Evolutionary conservation across 805 yeast genomes (phyloP).

Genomic region (Metschnikowia shivogae): DNA sequence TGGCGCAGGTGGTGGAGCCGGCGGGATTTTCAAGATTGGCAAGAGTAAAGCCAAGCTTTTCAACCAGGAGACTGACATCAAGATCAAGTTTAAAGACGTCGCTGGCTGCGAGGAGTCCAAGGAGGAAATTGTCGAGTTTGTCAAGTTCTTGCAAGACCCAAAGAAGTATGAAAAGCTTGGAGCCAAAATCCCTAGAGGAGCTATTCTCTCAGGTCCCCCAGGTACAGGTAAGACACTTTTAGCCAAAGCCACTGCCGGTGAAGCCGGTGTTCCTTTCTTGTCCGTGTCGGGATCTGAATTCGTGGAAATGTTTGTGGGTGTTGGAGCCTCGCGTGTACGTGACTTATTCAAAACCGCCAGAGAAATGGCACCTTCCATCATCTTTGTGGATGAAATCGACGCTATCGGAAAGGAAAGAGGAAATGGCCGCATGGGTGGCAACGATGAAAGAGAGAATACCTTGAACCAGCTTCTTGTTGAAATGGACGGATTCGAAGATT

Average conservation of each 20-base stretch:
- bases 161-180: slow-evolving; percentile 87
- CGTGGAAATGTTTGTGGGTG: slow-evolving; percentile 99
- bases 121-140: slow-evolving; percentile 97
- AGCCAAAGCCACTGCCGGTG: slow-evolving; percentile 99
- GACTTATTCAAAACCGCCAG: slow-evolving; percentile 91
- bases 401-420: slow-evolving; percentile 94
- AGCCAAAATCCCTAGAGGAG: slow-evolving; percentile 98
- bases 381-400: slow-evolving; percentile 98
- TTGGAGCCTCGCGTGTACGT: slow-evolving; percentile 97
- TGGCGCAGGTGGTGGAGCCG: slow-evolving; percentile 61
- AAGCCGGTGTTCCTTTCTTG: slow-evolving; percentile 95
- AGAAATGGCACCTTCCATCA: slow-evolving; percentile 89
- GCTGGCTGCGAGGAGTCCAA: slow-evolving; percentile 98
- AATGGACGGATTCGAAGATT: slow-evolving; percentile 93
- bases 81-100: slow-evolving; percentile 86
- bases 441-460: slow-evolving; percentile 96
- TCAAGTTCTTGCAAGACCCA: slow-evolving; percentile 86
- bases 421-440: slow-evolving; percentile 78
- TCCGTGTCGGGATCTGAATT: slow-evolving; percentile 97
- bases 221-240: slow-evolving; percentile 98
- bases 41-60: slow-evolving; percentile 87
- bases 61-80: slow-evolving; percentile 87
- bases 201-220: slow-evolving; percentile 95
- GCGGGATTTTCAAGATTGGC: slow-evolving; percentile 80
- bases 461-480: slow-evolving; percentile 93